Conservation (phyloP, 192 early-diverging fungal genomes). For the Coemansia sp. region DNA sequence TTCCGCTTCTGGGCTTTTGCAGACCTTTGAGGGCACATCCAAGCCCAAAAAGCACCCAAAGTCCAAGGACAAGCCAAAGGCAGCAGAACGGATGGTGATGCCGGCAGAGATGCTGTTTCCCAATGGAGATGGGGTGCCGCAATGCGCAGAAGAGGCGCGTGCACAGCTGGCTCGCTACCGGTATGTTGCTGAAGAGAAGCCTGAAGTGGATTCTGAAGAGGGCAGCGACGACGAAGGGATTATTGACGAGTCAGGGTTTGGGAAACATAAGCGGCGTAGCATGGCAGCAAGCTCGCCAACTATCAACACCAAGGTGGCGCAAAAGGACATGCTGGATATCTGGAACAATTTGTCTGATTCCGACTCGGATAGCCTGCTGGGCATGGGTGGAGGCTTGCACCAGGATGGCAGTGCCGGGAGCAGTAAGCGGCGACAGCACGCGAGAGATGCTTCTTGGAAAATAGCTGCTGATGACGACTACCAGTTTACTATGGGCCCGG, state of each 20-base stretch:
- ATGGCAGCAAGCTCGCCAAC: constrained; percentile 32
- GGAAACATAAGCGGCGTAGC: constrained; percentile 12
- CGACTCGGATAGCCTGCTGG: constrained; percentile 28
- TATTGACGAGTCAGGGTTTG: constrained; percentile 18
- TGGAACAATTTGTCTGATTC: constrained; percentile 37
- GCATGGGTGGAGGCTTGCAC: not conserved
- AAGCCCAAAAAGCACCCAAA: constrained; percentile 5
- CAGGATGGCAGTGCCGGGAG: not conserved
- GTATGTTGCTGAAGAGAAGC: constrained; percentile 17
- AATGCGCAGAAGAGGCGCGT: constrained; percentile 40
- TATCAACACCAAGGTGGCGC: constrained; percentile 41
- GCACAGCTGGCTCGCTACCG: constrained; percentile 27
- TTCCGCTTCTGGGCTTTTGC: constrained; percentile 6
- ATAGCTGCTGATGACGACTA: constrained; percentile 36
- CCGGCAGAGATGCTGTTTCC: constrained; percentile 30
- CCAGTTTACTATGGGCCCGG: constrained; percentile 54
- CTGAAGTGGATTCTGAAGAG: constrained; percentile 3
- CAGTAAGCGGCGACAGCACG: not conserved
- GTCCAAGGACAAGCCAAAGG: constrained; percentile 4
- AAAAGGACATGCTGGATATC: constrained; percentile 46
- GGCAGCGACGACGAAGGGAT: constrained; percentile 18
- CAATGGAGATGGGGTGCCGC: constrained; percentile 17
- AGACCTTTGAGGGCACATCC: not conserved
- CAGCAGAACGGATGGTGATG: constrained; percentile 41
- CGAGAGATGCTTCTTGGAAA: not conserved